phyloP scores from a whole-genome alignment of 2,329 filamentous ascomycete genomes.

The Chaetomium globosum region DNA sequence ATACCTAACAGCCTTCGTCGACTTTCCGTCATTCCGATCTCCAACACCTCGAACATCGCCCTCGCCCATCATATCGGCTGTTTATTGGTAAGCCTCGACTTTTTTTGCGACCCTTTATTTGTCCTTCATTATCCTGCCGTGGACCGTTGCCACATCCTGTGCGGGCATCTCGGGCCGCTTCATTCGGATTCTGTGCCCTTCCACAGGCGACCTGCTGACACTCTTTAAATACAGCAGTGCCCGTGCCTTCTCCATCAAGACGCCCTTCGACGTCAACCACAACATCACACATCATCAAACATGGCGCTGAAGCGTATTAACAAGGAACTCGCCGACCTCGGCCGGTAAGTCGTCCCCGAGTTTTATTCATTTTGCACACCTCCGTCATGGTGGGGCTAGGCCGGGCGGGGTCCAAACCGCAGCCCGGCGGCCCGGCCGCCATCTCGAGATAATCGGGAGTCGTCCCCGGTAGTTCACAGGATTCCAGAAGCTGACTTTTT shows the following conservation, averaged over 20 bases:
- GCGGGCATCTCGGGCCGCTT: constrained; percentile 51
- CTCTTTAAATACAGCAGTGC: constrained; percentile 36
- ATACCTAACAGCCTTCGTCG: constrained; percentile 33
- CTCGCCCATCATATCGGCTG: constrained; percentile 16
- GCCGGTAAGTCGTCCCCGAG: constrained; percentile 65
- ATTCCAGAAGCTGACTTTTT: constrained; percentile 39
- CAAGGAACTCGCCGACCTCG: constrained; percentile 89
- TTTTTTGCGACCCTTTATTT: not conserved
- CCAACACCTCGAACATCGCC: constrained; percentile 22
- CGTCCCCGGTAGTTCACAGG: not conserved
- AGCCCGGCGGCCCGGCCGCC: constrained; percentile 13
- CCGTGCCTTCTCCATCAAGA: constrained; percentile 31
- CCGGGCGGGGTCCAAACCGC: constrained; percentile 32
- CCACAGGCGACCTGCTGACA: constrained; percentile 34
- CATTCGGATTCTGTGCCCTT: constrained; percentile 38
- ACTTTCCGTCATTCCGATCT: constrained; percentile 31
- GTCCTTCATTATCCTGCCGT: not conserved
- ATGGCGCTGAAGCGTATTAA: constrained; percentile 95
- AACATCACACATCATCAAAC: constrained; percentile 37
- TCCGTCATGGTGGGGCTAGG: constrained; percentile 33
- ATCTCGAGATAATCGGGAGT: constrained; percentile 1
- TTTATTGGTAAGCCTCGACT: constrained; percentile 32
- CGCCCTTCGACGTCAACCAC: constrained; percentile 32
- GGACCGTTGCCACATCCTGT: constrained; percentile 18
- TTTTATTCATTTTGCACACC: constrained; percentile 30